Evolutionary conservation across 495 filamentous ascomycete genomes (phyloP).

Genomic region (Penicillium riverlandense): DNA sequence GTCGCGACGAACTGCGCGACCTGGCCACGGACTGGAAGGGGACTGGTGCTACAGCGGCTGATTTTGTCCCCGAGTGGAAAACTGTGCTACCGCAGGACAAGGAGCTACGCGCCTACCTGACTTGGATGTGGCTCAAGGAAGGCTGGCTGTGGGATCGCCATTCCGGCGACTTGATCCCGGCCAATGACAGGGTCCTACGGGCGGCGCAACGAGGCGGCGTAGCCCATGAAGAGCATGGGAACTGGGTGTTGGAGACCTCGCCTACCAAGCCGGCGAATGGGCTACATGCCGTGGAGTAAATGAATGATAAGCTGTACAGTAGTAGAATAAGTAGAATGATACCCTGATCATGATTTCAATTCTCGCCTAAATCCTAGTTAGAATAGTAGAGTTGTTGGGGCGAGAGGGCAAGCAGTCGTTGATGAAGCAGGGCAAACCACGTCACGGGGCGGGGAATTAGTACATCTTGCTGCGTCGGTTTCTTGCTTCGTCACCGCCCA

Average conservation of each 20-base stretch:
- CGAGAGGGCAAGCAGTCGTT: no score
- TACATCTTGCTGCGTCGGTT: no score
- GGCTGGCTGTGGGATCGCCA: constrained; percentile 74
- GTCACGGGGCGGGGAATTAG: no score
- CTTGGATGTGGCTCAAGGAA: constrained; percentile 88
- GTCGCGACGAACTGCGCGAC: constrained; percentile 67
- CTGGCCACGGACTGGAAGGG: constrained; percentile 57
- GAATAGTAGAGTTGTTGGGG: no score
- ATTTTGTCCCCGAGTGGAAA: constrained; percentile 70
- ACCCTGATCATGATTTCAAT: not conserved
- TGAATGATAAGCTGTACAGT: not conserved
- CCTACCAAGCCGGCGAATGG: constrained; percentile 27
- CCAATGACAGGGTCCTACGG: constrained; percentile 47
- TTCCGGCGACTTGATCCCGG: constrained; percentile 55
- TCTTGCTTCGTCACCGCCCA: no score
- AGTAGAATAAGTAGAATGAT: not conserved
- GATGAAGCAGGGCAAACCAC: no score
- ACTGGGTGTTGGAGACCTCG: constrained; percentile 36
- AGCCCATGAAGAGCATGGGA: constrained; percentile 52
- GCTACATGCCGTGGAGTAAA: constrained; percentile 11
- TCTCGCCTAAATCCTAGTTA: no score
- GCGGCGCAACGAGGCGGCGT: constrained; percentile 55
- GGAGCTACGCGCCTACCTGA: constrained; percentile 76
- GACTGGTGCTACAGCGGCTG: constrained; percentile 10
- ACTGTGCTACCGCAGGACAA: constrained; percentile 79